Conservation (phyloP, 1,284 basidiomycete species). For the Psilocybe mexicana region DNA sequence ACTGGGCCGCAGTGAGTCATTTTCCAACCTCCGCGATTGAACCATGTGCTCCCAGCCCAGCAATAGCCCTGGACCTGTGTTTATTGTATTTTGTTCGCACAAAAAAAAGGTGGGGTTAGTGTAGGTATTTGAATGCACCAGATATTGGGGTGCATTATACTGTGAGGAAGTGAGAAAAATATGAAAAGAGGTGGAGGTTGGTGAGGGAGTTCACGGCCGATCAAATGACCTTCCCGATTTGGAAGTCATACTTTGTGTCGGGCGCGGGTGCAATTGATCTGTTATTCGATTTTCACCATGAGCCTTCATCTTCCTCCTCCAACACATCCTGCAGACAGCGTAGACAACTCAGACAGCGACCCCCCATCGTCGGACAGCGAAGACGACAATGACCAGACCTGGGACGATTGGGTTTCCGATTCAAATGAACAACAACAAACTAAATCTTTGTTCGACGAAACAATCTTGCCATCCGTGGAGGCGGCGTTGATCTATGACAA, state of each 20-base stretch:
- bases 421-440: slow-evolving; percentile 56
- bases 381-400: slow-evolving; percentile 66
- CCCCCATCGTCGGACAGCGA: slow-evolving; percentile 20
- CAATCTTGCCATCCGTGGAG: slow-evolving; percentile 56
- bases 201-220: background rate
- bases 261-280: slow-evolving; percentile 4
- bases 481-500: slow-evolving; percentile 71
- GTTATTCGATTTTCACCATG: slow-evolving; percentile 28
- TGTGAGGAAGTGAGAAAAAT: background rate
- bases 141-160: background rate
- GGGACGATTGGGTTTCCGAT: slow-evolving; percentile 82
- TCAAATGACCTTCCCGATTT: slow-evolving; percentile 19
- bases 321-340: slow-evolving; percentile 21
- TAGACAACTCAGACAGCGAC: slow-evolving; percentile 27
- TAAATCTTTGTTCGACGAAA: slow-evolving; percentile 81
- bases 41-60: background rate
- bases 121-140: background rate
- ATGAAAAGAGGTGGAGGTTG: background rate
- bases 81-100: no score
- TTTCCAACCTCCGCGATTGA: background rate
- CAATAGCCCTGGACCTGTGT: background rate
- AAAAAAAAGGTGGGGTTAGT: no score
- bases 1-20: slow-evolving; percentile 15
- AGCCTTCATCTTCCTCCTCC: slow-evolving; percentile 38
- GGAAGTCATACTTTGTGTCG: slow-evolving; percentile 19